Base-by-base conservation (phyloP, 2,329 filamentous ascomycete genomes). In the Albifimbria verrucaria region DNA sequence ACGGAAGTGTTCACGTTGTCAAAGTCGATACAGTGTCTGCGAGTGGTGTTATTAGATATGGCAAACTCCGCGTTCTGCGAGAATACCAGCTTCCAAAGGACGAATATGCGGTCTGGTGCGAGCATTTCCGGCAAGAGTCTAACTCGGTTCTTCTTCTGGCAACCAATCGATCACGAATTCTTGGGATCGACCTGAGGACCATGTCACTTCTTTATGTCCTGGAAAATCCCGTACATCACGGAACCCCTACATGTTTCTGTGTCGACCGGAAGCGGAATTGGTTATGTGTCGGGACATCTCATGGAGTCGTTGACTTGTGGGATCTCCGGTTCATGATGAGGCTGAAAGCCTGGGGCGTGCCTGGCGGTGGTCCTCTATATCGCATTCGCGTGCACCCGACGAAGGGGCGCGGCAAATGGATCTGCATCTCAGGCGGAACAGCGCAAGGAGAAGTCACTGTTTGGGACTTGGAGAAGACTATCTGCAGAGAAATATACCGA, bases 241-340 rank as follows among this genome's bases (percentile, higher is more conserved):
- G 94, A 12, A 90, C 87, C 1, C 90, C 92, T 1, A 97, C 90
- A 1, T 94, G 90, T 60, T 97, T 99, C 70, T 93, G 89, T 63
- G 80, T 96, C 26, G 92, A 97, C 64, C 82, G 85, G 53, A 90
- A 87, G 65, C 87, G 89, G 49, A 92, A 94, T 65, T 99, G 94
- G 94, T 77, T 99, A 3, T 81, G 96, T 2, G 74, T 97, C 1
- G 94, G 92, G 32, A 99, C 95, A 1, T 90, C 91, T 0, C 92
- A 97, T 66, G 94, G 95, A 32, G 87, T 97, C 24, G 77, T 99
- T 7, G 89, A 96, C 66, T 80, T 99, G 1, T 99, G 94, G 94
- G 94, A 99, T 70, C 78, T 99, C 41, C 88, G 94, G n/a, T 99
- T 99, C 77, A 88, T 86, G 59, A 82, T 97, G 62, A 84, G 91